A percentile compares a stretch with the other conserved stretches of the same genome.
phyloP scores from a whole-genome alignment of 352 stramenopile species.

The Globisporangium middletonii region DNA sequence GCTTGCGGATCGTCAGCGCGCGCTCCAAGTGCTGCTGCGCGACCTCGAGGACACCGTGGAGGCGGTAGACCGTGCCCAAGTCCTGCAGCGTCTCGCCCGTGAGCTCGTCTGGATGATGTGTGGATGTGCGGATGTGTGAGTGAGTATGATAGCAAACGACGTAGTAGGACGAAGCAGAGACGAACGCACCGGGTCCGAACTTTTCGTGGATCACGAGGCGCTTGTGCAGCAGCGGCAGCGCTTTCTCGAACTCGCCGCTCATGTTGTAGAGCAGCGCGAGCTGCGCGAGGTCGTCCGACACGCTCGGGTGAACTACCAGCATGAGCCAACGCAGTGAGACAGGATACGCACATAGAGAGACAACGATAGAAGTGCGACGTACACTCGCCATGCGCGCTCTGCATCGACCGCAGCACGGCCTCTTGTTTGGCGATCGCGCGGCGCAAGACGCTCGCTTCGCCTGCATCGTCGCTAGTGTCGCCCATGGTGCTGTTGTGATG shows the following conservation, averaged over 20 bases:
- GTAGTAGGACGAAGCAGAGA: too few species aligned
- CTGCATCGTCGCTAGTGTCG: slow-evolving; percentile 1
- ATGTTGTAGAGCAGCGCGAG: slow-evolving; percentile 66
- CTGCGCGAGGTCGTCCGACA: slow-evolving; percentile 66
- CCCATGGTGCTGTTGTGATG: slow-evolving; percentile 1
- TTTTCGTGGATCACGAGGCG: slow-evolving; percentile 83
- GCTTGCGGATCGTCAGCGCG: slow-evolving; percentile 36
- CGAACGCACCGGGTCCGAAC: slow-evolving; percentile 41
- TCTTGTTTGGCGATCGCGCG: slow-evolving; percentile 50
- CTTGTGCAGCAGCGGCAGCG: slow-evolving; percentile 61
- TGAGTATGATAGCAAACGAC: neutral
- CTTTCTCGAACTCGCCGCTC: slow-evolving; percentile 56
- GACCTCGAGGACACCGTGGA: slow-evolving; percentile 41
- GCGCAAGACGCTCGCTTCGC: slow-evolving; percentile 27
- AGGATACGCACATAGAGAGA: neutral
- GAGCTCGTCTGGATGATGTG: slow-evolving; percentile 28
- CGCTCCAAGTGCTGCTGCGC: slow-evolving; percentile 56
- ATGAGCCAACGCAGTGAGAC: neutral
- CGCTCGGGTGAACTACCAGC: slow-evolving; percentile 31
- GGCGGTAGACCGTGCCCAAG: slow-evolving; percentile 63
- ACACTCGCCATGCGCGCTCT: slow-evolving; percentile 49
- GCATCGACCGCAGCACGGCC: slow-evolving; percentile 32
- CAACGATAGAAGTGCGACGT: slow-evolving; percentile 1
- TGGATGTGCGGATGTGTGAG: neutral
- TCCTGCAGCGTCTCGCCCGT: slow-evolving; percentile 59